phyloP scores from a whole-genome alignment of 768 basidiomycete species.

The Rhizopogon vulgaris region DNA sequence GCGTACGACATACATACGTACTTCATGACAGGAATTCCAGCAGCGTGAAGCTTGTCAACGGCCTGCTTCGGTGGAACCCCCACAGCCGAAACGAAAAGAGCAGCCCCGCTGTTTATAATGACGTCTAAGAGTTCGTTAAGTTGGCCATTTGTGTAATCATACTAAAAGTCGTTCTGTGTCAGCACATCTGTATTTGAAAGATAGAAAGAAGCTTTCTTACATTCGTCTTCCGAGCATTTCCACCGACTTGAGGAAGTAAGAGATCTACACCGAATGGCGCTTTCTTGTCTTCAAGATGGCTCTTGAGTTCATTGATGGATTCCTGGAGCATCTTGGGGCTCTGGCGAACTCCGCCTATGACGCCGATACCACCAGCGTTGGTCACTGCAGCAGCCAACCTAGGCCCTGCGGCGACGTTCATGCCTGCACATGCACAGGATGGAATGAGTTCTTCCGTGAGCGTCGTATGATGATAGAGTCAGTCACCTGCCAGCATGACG shows the following conservation, averaged over 20 bases:
- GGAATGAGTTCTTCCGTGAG: constrained; percentile 2
- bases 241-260: constrained; percentile 76
- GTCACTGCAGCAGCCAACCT: constrained; percentile 85
- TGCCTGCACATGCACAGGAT: constrained; percentile 22
- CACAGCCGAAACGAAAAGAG: constrained; percentile 79
- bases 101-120: constrained; percentile 65
- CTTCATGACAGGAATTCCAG: constrained; percentile 84
- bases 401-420: constrained; percentile 86
- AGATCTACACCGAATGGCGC: constrained; percentile 83
- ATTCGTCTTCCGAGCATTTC: constrained; percentile 81
- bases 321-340: constrained; percentile 65
- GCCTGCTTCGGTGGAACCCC: constrained; percentile 81
- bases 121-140: constrained; percentile 73
- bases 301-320: constrained; percentile 69
- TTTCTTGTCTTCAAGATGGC: constrained; percentile 63
- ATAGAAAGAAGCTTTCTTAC: constrained; percentile 13
- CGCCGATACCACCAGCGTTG: constrained; percentile 85
- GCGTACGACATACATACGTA: constrained; percentile 22
- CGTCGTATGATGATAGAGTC: constrained; percentile 3
- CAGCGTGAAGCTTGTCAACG: constrained; percentile 76
- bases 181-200: no score
- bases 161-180: constrained; percentile 19
- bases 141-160: constrained; percentile 76
- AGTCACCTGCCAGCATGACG: constrained; percentile 70
- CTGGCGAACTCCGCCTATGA: constrained; percentile 78